Evolutionary conservation across 129 eudicot genomes (phyloP).

Genomic region (Flaveria linearis): DNA sequence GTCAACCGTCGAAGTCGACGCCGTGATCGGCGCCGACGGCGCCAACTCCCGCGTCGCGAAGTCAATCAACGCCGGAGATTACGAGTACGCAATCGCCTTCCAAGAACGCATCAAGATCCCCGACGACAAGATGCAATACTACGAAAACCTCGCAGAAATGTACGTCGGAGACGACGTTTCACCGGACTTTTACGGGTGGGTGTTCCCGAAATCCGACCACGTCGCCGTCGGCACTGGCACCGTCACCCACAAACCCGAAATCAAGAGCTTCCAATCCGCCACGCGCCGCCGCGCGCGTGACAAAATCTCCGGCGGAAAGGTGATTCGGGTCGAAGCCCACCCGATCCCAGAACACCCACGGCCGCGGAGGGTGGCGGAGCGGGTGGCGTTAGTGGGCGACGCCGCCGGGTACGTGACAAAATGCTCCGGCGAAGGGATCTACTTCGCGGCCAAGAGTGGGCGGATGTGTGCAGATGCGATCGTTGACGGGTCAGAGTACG

Average conservation of each 20-base stretch:
- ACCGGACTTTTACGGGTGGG: slow-evolving; percentile 98
- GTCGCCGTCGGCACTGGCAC: slow-evolving; percentile 98
- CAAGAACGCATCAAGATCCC: slow-evolving; percentile 89
- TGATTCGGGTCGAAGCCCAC: slow-evolving; percentile 91
- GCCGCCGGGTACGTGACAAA: slow-evolving; percentile 97
- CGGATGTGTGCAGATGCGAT: slow-evolving; percentile 98
- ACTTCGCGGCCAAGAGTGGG: slow-evolving; percentile 97
- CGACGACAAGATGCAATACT: slow-evolving; percentile 76
- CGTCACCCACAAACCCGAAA: slow-evolving; percentile 86
- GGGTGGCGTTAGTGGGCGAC: slow-evolving; percentile 90
- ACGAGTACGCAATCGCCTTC: slow-evolving; percentile 94
- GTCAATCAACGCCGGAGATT: slow-evolving; percentile 81
- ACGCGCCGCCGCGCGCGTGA: slow-evolving; percentile 75
- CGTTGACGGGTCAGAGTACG: slow-evolving; percentile 89
- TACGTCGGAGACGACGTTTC: slow-evolving; percentile 98
- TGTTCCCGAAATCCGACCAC: slow-evolving; percentile 92
- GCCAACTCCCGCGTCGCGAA: slow-evolving; percentile 96
- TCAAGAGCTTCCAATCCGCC: slow-evolving; percentile 80
- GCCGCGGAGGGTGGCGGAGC: slow-evolving; percentile 53
- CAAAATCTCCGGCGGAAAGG: slow-evolving; percentile 81
- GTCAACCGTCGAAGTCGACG: slow-evolving; percentile 69
- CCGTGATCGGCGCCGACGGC: slow-evolving; percentile 94
- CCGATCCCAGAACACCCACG: slow-evolving; percentile 98
- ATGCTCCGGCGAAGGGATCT: slow-evolving; percentile 96
- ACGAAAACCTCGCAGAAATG: slow-evolving; percentile 91